Conservation (phyloP, 495 filamentous ascomycete genomes). For the Trypethelium eluteriae region DNA sequence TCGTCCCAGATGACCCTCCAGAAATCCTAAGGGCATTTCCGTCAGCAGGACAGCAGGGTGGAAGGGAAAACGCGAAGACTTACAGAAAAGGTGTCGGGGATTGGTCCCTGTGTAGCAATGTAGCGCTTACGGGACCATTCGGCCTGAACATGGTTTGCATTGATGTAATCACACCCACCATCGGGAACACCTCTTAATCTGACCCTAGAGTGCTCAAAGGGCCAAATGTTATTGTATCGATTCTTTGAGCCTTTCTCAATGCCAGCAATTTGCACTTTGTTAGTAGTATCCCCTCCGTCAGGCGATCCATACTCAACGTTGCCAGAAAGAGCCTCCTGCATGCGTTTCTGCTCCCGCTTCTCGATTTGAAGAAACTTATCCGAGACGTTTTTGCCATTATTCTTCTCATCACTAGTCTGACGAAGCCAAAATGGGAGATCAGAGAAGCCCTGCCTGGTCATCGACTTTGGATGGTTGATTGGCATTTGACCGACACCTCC, state of each 20-base stretch:
- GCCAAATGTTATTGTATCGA: constrained; percentile 94
- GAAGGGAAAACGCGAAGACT: constrained; percentile 33
- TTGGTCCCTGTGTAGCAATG: constrained; percentile 89
- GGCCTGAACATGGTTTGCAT: constrained; percentile 78
- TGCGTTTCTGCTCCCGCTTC: constrained; percentile 74
- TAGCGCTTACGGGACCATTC: constrained; percentile 76
- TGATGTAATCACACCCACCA: constrained; percentile 90
- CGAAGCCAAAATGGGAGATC: constrained; percentile 70
- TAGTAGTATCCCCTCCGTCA: not conserved
- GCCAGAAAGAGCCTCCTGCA: constrained; percentile 77
- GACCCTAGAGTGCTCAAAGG: constrained; percentile 89
- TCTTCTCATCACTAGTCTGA: constrained; percentile 52
- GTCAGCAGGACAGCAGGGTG: not conserved
- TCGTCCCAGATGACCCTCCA: constrained; percentile 98
- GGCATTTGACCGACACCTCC: constrained; percentile 89
- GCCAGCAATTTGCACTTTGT: constrained; percentile 61
- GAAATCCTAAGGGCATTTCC: constrained; percentile 61
- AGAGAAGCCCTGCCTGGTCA: constrained; percentile 40
- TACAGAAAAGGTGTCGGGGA: constrained; percentile 87
- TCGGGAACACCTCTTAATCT: constrained; percentile 59
- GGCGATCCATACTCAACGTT: constrained; percentile 48
- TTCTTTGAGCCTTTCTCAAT: constrained; percentile 95
- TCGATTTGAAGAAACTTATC: constrained; percentile 80
- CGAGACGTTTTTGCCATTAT: constrained; percentile 73
- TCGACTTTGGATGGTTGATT: constrained; percentile 56